A percentile compares a stretch with the other conserved stretches of the same genome.
Evolutionary conservation across 1,139 yeast genomes (phyloP).

Genomic region (Blastobotrys illinoisensis): DNA sequence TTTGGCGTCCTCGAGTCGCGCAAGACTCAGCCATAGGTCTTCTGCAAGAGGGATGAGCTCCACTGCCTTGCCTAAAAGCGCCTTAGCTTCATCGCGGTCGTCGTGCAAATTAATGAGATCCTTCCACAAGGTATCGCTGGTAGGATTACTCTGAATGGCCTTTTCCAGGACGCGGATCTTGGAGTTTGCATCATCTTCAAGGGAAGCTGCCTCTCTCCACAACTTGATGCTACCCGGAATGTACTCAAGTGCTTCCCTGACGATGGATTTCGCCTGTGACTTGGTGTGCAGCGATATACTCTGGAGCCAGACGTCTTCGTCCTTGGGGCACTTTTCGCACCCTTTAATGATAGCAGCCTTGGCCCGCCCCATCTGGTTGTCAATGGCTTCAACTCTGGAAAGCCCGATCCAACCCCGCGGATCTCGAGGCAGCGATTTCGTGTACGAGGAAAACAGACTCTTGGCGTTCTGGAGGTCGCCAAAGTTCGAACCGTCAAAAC

Average conservation of each 20-base stretch:
- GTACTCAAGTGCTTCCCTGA: constrained; percentile 59
- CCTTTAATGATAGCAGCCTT: constrained; percentile 62
- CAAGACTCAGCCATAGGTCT: constrained; percentile 57
- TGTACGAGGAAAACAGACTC: constrained; percentile 56
- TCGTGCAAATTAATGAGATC: constrained; percentile 42
- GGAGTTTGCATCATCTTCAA: constrained; percentile 53
- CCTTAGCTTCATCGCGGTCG: constrained; percentile 44
- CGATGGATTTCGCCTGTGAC: constrained; percentile 48
- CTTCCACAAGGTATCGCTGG: constrained; percentile 61
- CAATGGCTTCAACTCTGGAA: constrained; percentile 71
- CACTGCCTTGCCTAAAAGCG: constrained; percentile 61
- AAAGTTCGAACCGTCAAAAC: constrained; percentile 12
- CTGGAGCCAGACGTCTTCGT: constrained; percentile 80
- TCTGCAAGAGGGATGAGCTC: constrained; percentile 63
- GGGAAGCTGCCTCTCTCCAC: constrained; percentile 67
- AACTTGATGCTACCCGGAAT: constrained; percentile 53
- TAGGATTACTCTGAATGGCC: constrained; percentile 67
- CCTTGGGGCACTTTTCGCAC: constrained; percentile 59
- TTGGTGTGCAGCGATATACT: constrained; percentile 58
- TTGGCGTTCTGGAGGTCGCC: constrained; percentile 54
- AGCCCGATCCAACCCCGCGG: constrained; percentile 86
- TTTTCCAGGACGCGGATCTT: constrained; percentile 58
- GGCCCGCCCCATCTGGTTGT: constrained; percentile 53
- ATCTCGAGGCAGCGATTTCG: constrained; percentile 67
- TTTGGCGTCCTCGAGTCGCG: constrained; percentile 41